Evolutionary conservation across 208 protist species (phyloP).

Genomic region (Angomonas deanei): DNA sequence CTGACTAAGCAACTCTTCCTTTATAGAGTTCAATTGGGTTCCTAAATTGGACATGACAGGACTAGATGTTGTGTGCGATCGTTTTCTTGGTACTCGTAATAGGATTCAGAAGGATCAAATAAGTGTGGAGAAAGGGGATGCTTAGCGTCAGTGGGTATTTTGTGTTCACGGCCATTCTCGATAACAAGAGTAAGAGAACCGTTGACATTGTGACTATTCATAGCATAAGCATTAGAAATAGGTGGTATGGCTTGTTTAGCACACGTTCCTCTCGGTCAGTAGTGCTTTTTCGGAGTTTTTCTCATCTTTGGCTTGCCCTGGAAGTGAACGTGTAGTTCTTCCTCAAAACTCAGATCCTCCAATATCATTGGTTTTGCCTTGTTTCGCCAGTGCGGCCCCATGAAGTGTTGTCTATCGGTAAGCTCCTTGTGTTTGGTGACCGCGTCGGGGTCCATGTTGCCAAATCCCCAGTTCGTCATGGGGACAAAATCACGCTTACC

Average conservation of each 20-base stretch:
- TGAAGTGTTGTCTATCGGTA: conserved; percentile 80
- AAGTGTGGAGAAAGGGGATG: not conserved
- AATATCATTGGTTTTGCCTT: conserved; percentile 74
- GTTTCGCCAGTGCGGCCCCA: conserved; percentile 83
- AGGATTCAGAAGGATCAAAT: not conserved
- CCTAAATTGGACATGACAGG: conserved; percentile 17
- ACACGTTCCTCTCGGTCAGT: conserved; percentile 18
- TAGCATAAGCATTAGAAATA: too few species aligned
- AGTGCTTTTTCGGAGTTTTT: conserved; percentile 87
- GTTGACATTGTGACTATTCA: too few species aligned
- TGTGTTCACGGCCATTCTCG: too few species aligned
- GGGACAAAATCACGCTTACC: conserved; percentile 87
- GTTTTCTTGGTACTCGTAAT: not conserved
- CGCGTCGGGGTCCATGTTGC: conserved; percentile 87
- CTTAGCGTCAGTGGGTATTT: too few species aligned
- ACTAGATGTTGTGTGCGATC: not conserved
- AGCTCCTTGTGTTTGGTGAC: conserved; percentile 84
- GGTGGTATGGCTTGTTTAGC: too few species aligned
- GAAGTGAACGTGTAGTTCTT: conserved; percentile 86
- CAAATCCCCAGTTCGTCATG: conserved; percentile 87
- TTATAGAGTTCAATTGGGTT: conserved; percentile 62
- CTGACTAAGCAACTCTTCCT: conserved; percentile 80
- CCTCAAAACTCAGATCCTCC: conserved; percentile 87
- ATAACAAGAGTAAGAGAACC: too few species aligned
- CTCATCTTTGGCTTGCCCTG: conserved; percentile 84